Percentiles rank a stretch among this genome's conserved stretches.
Evolutionary conservation across 495 filamentous ascomycete species (phyloP).

Genomic region (Hamigera avellanea): DNA sequence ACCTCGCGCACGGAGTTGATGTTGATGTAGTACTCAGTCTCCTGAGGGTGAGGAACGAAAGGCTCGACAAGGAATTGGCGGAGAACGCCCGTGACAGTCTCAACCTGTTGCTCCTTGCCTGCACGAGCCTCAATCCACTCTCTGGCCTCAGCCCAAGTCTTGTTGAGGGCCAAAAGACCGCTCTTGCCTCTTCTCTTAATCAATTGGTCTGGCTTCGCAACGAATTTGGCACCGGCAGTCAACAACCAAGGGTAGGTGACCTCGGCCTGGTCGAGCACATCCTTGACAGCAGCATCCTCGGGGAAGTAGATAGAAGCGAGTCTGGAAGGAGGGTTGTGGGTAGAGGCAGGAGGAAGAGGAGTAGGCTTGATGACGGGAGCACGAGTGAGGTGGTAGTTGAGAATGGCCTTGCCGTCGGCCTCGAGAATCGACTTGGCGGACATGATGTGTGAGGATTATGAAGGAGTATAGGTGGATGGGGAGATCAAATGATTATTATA

Average conservation of each 20-base stretch:
- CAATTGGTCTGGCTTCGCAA: slow-evolving; percentile 98
- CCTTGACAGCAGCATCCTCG: slow-evolving; percentile 68
- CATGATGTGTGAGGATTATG: slow-evolving; percentile 47
- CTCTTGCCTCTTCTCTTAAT: slow-evolving; percentile 99
- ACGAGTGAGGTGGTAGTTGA: slow-evolving; percentile 99
- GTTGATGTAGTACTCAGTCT: slow-evolving; percentile 99
- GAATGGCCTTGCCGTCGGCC: slow-evolving; percentile 99
- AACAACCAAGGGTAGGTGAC: slow-evolving; percentile 91
- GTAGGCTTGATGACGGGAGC: slow-evolving; percentile 96
- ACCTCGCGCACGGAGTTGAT: slow-evolving; percentile 86
- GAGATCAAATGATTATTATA: neutral
- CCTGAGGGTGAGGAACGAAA: slow-evolving; percentile 85
- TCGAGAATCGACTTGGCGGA: slow-evolving; percentile 97
- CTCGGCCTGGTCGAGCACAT: slow-evolving; percentile 91
- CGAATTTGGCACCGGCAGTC: slow-evolving; percentile 71
- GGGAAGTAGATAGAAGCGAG: slow-evolving; percentile 92
- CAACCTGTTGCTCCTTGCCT: slow-evolving; percentile 83
- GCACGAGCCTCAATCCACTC: slow-evolving; percentile 89
- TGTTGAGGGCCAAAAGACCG: slow-evolving; percentile 91
- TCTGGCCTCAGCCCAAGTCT: slow-evolving; percentile 86
- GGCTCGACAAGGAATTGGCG: slow-evolving; percentile 96
- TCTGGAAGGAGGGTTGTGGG: slow-evolving; percentile 84
- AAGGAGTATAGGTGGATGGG: neutral
- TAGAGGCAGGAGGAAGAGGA: slow-evolving; percentile 71
- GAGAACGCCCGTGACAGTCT: slow-evolving; percentile 79